Conservation (phyloP, 768 basidiomycete species). For the Suillus subluteus region DNA sequence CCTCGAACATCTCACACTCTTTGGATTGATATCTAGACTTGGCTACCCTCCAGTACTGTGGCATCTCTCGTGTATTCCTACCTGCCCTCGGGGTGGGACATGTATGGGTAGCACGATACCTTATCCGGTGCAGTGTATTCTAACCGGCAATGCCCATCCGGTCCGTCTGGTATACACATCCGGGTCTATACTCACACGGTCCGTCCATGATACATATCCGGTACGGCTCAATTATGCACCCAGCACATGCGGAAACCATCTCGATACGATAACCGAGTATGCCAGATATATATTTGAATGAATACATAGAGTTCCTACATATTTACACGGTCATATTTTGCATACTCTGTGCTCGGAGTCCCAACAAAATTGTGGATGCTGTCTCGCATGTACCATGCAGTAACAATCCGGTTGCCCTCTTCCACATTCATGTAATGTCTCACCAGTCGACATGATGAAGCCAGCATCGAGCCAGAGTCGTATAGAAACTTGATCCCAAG, state of each 20-base stretch:
- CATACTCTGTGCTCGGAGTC: neutral
- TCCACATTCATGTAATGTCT: neutral
- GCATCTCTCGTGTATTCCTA: too few relatives aligned
- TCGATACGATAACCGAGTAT: neutral
- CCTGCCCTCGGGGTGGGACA: too few relatives aligned
- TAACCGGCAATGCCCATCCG: too few relatives aligned
- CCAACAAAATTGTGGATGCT: slow-evolving; percentile 3
- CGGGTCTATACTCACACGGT: neutral
- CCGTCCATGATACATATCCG: neutral
- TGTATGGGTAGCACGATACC: too few relatives aligned
- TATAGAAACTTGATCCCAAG: neutral
- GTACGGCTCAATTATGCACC: neutral
- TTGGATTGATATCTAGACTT: too few relatives aligned
- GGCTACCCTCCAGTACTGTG: too few relatives aligned
- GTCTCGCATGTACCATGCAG: neutral
- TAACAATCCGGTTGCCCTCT: too few relatives aligned
- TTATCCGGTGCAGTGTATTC: neutral
- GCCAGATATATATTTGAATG: neutral
- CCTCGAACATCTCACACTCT: too few relatives aligned
- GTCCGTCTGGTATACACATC: neutral
- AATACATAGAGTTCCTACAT: neutral
- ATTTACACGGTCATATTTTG: neutral
- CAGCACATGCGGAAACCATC: neutral
- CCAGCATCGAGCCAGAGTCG: neutral
- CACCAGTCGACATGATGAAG: neutral